A percentile compares a stretch with the other conserved stretches of the same genome.
phyloP scores from a whole-genome alignment of 2,329 filamentous ascomycete genomes.

The Colletotrichum simmondsii region DNA sequence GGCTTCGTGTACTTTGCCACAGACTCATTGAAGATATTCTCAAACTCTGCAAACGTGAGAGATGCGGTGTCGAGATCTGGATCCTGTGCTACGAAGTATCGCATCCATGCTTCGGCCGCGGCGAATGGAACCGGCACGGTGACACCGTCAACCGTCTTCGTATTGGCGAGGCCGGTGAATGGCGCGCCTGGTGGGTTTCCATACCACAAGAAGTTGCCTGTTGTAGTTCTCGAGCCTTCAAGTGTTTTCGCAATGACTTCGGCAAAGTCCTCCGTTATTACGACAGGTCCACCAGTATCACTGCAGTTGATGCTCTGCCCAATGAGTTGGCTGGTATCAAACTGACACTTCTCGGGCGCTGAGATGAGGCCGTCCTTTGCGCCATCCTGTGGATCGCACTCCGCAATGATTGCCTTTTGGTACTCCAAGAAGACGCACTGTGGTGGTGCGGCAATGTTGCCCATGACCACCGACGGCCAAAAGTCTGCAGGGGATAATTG shows the following conservation, averaged over 20 bases:
- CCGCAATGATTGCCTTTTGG: slow-evolving; percentile 1
- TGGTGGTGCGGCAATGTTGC: slow-evolving; percentile 12
- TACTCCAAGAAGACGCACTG: slow-evolving; percentile 14
- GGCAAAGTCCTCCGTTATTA: neutral
- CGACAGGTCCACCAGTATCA: neutral
- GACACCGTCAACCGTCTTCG: neutral
- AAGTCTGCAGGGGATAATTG: neutral
- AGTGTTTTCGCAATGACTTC: slow-evolving; percentile 1
- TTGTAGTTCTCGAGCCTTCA: neutral
- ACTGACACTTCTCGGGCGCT: slow-evolving; percentile 10
- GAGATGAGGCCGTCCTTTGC: slow-evolving; percentile 19
- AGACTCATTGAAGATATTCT: slow-evolving; percentile 8
- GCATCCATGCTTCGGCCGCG: neutral
- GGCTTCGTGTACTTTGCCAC: neutral
- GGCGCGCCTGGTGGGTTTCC: slow-evolving; percentile 12
- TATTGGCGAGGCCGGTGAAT: slow-evolving; percentile 11
- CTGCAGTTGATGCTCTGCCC: neutral
- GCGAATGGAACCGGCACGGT: neutral
- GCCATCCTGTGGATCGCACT: slow-evolving; percentile 9
- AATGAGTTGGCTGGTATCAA: neutral
- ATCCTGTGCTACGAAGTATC: neutral
- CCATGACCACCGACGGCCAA: slow-evolving; percentile 26
- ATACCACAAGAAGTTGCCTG: slow-evolving; percentile 10
- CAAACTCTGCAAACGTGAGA: slow-evolving; percentile 11
- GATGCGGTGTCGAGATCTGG: slow-evolving; percentile 11